Conservation (phyloP, 106 monocot genomes). For the Dendrobium catenatum region DNA sequence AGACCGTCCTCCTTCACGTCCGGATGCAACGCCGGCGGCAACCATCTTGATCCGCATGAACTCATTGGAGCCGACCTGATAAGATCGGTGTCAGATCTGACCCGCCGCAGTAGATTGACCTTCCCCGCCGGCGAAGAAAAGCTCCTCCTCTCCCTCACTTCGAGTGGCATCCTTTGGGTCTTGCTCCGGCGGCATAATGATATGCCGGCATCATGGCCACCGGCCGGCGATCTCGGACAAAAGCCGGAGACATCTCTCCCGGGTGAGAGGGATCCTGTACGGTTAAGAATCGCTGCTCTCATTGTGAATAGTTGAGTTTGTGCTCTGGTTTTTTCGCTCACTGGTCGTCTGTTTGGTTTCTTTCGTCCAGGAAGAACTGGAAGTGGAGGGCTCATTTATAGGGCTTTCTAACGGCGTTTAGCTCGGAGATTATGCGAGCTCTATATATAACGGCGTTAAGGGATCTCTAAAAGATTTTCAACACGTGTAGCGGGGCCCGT, state of each 20-base stretch:
- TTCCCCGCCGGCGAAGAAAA: background rate
- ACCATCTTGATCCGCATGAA: background rate
- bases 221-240: background rate
- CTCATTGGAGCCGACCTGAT: background rate
- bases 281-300: slow-evolving; percentile 2
- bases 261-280: background rate
- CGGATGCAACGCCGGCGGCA: background rate
- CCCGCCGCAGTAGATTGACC: background rate
- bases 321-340: background rate
- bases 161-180: background rate
- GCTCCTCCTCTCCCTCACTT: background rate
- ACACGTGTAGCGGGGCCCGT: background rate
- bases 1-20: slow-evolving; percentile 5
- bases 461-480: background rate
- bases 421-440: no score
- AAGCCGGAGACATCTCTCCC: background rate
- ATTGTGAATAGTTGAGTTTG: background rate
- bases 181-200: background rate
- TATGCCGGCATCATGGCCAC: background rate
- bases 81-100: slow-evolving; percentile 16
- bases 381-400: background rate
- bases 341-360: background rate
- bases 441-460: background rate
- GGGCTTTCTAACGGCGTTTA: background rate
- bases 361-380: background rate